These are phyloP conservation scores for Sporothrix protearum DNA, from an alignment of 2,329 filamentous ascomycete species.

Conservation along the genomic window DNA sequence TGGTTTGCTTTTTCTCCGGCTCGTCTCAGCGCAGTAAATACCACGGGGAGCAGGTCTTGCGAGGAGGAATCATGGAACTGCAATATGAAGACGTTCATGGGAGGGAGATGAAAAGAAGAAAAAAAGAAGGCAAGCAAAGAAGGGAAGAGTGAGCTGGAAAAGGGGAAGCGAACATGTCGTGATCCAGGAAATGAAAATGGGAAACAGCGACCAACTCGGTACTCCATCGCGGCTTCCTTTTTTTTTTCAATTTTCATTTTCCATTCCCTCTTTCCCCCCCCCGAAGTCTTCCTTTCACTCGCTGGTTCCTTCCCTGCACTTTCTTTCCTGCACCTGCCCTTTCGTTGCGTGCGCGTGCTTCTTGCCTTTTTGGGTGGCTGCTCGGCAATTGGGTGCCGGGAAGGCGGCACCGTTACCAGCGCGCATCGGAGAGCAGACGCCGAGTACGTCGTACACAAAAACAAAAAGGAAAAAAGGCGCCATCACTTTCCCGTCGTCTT, in stretches of 20 bases:
- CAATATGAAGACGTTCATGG: not conserved
- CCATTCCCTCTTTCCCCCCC: not conserved
- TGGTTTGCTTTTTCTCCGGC: not conserved
- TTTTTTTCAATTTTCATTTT: not conserved
- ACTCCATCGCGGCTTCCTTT: not conserved
- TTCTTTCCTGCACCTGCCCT: not conserved
- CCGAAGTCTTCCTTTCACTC: not conserved
- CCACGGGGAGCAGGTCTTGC: not conserved
- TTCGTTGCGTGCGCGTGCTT: not conserved
- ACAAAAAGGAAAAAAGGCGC: not conserved
- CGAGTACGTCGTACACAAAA: too few species aligned
- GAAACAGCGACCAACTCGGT: not conserved
- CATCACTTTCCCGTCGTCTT: not conserved
- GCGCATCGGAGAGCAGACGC: not conserved
- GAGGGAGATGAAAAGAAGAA: not conserved
- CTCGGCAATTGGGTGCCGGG: constrained; percentile 18
- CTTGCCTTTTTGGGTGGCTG: not conserved
- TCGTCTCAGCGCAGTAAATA: not conserved
- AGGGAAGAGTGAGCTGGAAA: not conserved
- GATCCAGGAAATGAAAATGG: not conserved
- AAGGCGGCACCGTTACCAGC: not conserved
- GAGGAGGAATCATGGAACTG: not conserved
- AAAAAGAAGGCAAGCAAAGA: not conserved
- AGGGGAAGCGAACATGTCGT: not conserved
- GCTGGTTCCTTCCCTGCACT: not conserved